These are phyloP conservation scores for Pseudoneurospora amorphoporcata DNA, from an alignment of 495 filamentous ascomycete genomes.

Conservation along the genomic window DNA sequence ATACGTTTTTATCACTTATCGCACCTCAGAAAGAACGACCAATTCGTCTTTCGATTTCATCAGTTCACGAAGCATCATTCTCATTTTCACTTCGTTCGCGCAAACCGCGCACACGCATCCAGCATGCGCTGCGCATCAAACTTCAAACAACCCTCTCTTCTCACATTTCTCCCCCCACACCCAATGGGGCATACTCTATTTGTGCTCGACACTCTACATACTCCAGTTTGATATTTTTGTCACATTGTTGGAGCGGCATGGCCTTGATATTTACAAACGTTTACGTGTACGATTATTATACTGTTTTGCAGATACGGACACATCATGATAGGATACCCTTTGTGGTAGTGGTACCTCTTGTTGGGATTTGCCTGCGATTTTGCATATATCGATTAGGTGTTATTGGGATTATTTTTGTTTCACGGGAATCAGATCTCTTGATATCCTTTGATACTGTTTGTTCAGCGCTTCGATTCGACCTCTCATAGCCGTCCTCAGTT, in stretches of 20 bases:
- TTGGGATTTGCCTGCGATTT: background rate
- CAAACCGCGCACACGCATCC: background rate
- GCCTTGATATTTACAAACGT: background rate
- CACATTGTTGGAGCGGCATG: background rate
- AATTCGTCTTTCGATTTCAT: background rate
- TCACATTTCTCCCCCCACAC: background rate
- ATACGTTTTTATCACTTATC: background rate
- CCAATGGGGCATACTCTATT: background rate
- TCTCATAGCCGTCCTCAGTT: background rate
- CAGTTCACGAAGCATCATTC: background rate
- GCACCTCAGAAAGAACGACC: background rate
- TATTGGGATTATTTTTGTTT: background rate
- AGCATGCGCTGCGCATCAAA: background rate
- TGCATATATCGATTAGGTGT: background rate
- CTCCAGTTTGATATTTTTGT: background rate
- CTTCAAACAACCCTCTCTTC: background rate
- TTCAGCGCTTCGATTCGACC: background rate
- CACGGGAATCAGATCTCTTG: background rate
- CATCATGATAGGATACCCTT: background rate
- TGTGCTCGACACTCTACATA: background rate
- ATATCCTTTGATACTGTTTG: background rate
- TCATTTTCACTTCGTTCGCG: background rate
- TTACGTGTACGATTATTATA: background rate
- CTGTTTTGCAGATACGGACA: background rate
- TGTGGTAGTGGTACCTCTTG: background rate